phyloP scores from a whole-genome alignment of 2,329 filamentous ascomycete genomes.

The Colletotrichum navitas region DNA sequence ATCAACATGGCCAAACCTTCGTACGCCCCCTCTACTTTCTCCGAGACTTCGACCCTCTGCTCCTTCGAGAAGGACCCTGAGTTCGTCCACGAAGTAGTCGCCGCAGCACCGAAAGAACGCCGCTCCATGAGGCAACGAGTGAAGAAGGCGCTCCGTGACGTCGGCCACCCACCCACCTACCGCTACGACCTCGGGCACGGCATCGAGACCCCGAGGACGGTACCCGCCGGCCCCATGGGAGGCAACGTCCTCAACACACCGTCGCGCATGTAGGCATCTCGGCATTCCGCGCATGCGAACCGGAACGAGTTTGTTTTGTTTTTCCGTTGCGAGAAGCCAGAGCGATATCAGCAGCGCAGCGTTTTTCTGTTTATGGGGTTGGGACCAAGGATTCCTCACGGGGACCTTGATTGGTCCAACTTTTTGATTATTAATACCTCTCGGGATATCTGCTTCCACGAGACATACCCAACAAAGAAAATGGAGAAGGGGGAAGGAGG shows the following conservation, averaged over 20 bases:
- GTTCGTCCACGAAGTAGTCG: background rate
- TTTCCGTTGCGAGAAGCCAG: background rate
- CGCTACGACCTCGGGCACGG: slow-evolving; percentile 38
- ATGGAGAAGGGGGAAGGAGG: background rate
- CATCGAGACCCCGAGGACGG: slow-evolving; percentile 19
- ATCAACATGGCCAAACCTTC: slow-evolving; percentile 29
- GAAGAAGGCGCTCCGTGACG: slow-evolving; percentile 30
- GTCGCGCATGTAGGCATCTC: slow-evolving; percentile 21
- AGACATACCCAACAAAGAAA: background rate
- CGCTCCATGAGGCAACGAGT: slow-evolving; percentile 34
- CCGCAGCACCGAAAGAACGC: slow-evolving; percentile 10
- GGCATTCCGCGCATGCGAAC: background rate
- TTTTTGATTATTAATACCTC: background rate
- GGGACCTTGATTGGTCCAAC: slow-evolving; percentile 6
- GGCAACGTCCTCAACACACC: slow-evolving; percentile 35
- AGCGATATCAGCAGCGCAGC: slow-evolving; percentile 22
- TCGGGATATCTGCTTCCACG: background rate
- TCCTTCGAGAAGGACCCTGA: slow-evolving; percentile 33
- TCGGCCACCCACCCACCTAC: slow-evolving; percentile 36
- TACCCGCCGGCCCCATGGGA: slow-evolving; percentile 33
- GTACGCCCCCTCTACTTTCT: slow-evolving; percentile 24
- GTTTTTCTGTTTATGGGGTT: background rate
- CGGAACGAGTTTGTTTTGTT: background rate
- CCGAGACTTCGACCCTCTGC: slow-evolving; percentile 38
- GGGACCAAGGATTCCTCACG: background rate